Conservation (phyloP, 352 stramenopile species). For the Globisporangium spiculum region DNA sequence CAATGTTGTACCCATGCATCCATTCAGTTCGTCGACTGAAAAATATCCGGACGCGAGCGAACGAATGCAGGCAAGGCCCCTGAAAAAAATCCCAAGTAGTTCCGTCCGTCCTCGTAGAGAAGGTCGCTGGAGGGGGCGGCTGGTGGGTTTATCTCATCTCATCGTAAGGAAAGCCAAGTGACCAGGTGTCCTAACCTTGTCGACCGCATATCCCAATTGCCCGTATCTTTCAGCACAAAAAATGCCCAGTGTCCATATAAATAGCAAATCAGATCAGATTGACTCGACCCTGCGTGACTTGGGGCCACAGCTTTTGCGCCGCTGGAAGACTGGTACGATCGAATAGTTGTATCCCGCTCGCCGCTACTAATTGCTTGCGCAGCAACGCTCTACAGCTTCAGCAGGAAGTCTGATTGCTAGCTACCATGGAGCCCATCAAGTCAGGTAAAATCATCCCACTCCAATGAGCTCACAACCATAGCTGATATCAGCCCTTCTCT, state of each 20-base stretch:
- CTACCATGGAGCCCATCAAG: conserved; percentile 4
- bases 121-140: not conserved
- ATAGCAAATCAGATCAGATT: not conserved
- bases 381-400: not conserved
- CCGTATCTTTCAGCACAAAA: no score
- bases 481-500: not conserved
- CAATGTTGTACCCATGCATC: not conserved
- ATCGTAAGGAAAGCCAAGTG: no score
- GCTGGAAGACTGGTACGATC: no score
- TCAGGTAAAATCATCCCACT: not conserved
- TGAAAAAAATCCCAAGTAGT: not conserved
- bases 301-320: no score
- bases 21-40: not conserved
- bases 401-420: no score
- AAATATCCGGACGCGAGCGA: not conserved
- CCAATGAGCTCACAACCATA: not conserved
- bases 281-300: no score
- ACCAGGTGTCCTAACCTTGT: no score
- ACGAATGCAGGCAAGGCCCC: not conserved
- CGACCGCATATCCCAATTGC: no score
- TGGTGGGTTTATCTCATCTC: not conserved
- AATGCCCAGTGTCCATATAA: not conserved
- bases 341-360: not conserved
- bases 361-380: not conserved
- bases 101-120: not conserved